Base-by-base conservation (phyloP, 2,329 filamentous ascomycete genomes). In the Thelonectria discophora region DNA sequence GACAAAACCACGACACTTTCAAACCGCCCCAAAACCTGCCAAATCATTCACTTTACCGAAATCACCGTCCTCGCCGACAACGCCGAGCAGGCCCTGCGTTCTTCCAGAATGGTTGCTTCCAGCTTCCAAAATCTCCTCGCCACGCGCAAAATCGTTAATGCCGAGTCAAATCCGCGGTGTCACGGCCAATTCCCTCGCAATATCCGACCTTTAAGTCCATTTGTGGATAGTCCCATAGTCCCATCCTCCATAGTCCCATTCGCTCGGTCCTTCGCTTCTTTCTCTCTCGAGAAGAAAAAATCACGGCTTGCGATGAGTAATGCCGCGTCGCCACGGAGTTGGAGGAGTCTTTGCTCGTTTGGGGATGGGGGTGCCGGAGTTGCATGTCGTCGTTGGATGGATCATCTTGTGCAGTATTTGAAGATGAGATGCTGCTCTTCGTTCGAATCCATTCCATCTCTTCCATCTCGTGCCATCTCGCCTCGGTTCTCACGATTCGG, bases 261-360 rank as follows among this genome's bases (percentile, higher is more conserved):
- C 6, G 21, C 21, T 24, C 21, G 21, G 21, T 6, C 21, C 21
- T 24, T 24, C 21, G 21, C 21, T 24, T 24, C 21, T 24, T 34
- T 30, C 27, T 30, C 7, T 30, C 27, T 24, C n/a, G n/a, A n/a
- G 21, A 4, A 24, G 7, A 2, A 30, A 30, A 10, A 30, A 8
- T 30, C 5, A 10, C 8, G 27, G 27, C 27, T 30, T 11, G 7
- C 13, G 43, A 61, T 61, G 58, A 61, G 58, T 61, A 61, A 61
- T 55, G 52, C 30, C 43, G 13, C 3, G 37, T 30, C 51, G 55
- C 58, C 58, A 51, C 58, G 58, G 58, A 55, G 52, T 51, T 60
- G 43, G 46, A 37, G 51, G 46, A 55, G 39, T 45, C 24, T 30
- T 30, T 40, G 39, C n/a, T 17, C n/a, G 13, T 30, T 45, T 43